Conservation (phyloP, 2,329 filamentous ascomycete species). For the Stachybotrys chlorohalonatus region DNA sequence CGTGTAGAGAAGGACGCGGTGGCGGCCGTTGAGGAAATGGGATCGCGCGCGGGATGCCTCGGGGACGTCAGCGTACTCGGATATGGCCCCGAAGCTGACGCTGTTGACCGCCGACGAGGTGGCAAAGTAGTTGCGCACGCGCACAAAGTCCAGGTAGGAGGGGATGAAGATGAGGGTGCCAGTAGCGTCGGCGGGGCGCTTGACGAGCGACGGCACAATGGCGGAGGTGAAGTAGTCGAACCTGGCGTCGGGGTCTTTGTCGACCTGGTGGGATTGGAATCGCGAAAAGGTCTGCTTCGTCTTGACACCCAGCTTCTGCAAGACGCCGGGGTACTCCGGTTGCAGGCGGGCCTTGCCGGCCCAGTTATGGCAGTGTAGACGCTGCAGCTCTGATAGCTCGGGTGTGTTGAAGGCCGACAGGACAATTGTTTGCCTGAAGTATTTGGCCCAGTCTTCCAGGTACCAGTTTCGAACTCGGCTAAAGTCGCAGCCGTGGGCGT, state of each 20-base stretch:
- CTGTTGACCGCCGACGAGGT: slow-evolving; percentile 49
- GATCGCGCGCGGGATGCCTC: slow-evolving; percentile 78
- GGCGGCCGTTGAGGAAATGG: slow-evolving; percentile 76
- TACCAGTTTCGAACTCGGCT: slow-evolving; percentile 86
- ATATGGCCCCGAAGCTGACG: slow-evolving; percentile 64
- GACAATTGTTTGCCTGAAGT: slow-evolving; percentile 79
- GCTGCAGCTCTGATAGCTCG: slow-evolving; percentile 74
- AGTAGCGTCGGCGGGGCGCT: slow-evolving; percentile 50
- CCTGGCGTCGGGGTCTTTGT: slow-evolving; percentile 73
- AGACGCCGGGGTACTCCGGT: slow-evolving; percentile 58
- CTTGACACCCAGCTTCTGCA: slow-evolving; percentile 63
- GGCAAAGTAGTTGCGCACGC: slow-evolving; percentile 85
- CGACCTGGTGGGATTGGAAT: slow-evolving; percentile 62
- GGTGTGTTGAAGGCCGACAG: slow-evolving; percentile 79
- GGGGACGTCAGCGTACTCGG: slow-evolving; percentile 73
- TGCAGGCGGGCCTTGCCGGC: slow-evolving; percentile 69
- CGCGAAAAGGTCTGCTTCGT: slow-evolving; percentile 84
- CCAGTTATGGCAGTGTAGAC: slow-evolving; percentile 69
- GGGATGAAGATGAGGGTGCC: slow-evolving; percentile 86
- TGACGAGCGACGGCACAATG: slow-evolving; percentile 65
- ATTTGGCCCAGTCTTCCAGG: slow-evolving; percentile 72
- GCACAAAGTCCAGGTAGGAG: slow-evolving; percentile 90
- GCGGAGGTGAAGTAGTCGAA: slow-evolving; percentile 87
- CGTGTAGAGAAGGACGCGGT: slow-evolving; percentile 80
- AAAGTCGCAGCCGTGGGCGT: slow-evolving; percentile 89